Evolutionary conservation across 2,329 filamentous ascomycete genomes (phyloP).

Genomic region (Nemania diffusa): DNA sequence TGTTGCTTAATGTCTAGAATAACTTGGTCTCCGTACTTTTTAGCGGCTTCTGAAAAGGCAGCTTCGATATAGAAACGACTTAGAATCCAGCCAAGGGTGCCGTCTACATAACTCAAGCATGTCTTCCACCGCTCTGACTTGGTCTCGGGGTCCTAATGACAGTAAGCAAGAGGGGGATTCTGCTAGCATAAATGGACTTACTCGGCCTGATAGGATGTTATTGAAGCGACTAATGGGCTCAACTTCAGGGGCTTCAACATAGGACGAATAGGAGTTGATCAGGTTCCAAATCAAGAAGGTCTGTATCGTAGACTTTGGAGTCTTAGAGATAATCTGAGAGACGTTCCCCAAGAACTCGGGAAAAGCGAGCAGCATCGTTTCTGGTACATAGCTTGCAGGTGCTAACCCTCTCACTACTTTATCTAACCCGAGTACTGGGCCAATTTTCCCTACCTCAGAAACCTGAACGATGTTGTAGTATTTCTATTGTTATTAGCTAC

Average conservation of each 20-base stretch:
- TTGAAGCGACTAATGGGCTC: conserved; percentile 68
- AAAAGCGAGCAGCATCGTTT: conserved; percentile 67
- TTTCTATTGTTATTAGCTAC: conserved; percentile 54
- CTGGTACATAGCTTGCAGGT: conserved; percentile 60
- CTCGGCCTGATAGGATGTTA: conserved; percentile 69
- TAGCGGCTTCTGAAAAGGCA: conserved; percentile 73
- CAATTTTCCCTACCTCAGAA: conserved; percentile 63
- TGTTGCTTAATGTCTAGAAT: conserved; percentile 75
- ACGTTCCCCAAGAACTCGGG: conserved; percentile 70
- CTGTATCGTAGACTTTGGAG: conserved; percentile 65
- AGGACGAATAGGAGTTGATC: conserved; percentile 62
- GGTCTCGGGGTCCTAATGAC: conserved; percentile 65
- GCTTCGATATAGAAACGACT: conserved; percentile 77
- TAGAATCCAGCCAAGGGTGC: conserved; percentile 72
- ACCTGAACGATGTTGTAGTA: conserved; percentile 73
- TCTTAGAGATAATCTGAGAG: conserved; percentile 64
- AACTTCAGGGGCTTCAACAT: conserved; percentile 68
- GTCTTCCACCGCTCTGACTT: conserved; percentile 73
- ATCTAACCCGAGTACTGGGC: conserved; percentile 66
- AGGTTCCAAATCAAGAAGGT: conserved; percentile 74
- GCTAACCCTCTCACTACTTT: conserved; percentile 63
- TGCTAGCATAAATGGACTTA: conserved; percentile 38
- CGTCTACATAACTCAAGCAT: conserved; percentile 68
- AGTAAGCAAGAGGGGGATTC: conserved; percentile 10
- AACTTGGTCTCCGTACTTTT: conserved; percentile 73